A percentile compares a stretch with the other conserved stretches of the same genome.
Evolutionary conservation across 805 yeast genomes (phyloP).

Genomic region (Kurtzmaniella cleridarum): DNA sequence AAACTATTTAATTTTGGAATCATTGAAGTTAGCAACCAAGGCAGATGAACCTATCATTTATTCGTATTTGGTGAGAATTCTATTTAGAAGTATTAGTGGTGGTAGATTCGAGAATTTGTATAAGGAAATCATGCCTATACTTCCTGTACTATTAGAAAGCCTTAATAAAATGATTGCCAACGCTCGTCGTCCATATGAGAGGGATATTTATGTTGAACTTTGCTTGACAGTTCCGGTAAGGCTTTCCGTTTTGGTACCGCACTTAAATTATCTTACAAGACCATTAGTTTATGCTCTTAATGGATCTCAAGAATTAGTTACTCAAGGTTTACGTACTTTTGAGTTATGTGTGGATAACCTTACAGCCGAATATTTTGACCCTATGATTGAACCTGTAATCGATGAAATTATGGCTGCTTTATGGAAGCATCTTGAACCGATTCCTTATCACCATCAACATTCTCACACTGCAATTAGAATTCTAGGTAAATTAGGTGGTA

Average conservation of each 20-base stretch:
- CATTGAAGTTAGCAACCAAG: slow-evolving; percentile 71
- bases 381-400: slow-evolving; percentile 92
- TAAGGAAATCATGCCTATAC: slow-evolving; percentile 85
- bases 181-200: slow-evolving; percentile 82
- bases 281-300: slow-evolving; percentile 89
- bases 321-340: slow-evolving; percentile 90
- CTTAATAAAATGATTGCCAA: slow-evolving; percentile 77
- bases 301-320: slow-evolving; percentile 85
- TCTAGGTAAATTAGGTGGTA: slow-evolving; percentile 92
- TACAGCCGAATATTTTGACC: slow-evolving; percentile 95
- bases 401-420: slow-evolving; percentile 91
- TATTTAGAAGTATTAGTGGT: slow-evolving; percentile 93
- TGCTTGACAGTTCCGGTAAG: slow-evolving; percentile 96
- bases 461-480: slow-evolving; percentile 92
- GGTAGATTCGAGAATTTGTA: slow-evolving; percentile 92
- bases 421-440: slow-evolving; percentile 85
- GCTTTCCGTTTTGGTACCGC: slow-evolving; percentile 89
- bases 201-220: slow-evolving; percentile 90
- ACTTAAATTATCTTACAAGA: slow-evolving; percentile 77
- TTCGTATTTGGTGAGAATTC: slow-evolving; percentile 78
- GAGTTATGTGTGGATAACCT: slow-evolving; percentile 94
- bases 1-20: slow-evolving; percentile 73
- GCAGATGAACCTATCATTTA: slow-evolving; percentile 90
- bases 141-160: slow-evolving; percentile 82
- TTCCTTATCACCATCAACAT: slow-evolving; percentile 92